Percentiles rank a stretch among this genome's conserved stretches.
Conservation (phyloP, 805 yeast species). For the Phaffomyces antillensis region DNA sequence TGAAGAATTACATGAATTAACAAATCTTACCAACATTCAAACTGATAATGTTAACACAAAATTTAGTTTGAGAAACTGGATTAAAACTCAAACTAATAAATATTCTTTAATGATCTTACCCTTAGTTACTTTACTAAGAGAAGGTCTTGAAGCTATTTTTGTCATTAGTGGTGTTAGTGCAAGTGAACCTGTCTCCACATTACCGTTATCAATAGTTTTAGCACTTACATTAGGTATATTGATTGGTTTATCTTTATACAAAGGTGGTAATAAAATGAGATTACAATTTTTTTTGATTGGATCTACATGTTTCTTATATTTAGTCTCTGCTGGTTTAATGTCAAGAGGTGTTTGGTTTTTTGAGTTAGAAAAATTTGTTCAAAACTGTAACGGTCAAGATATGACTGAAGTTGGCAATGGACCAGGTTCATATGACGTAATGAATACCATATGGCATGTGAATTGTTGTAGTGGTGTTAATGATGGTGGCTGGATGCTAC, state of each 20-base stretch:
- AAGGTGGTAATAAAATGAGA: slow-evolving; percentile 72
- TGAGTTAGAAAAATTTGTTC: slow-evolving; percentile 70
- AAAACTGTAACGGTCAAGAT: slow-evolving; percentile 71
- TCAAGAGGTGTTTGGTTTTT: slow-evolving; percentile 89
- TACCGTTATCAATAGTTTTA: slow-evolving; percentile 54
- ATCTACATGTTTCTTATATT: slow-evolving; percentile 75
- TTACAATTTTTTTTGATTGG: slow-evolving; percentile 66
- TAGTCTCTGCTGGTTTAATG: slow-evolving; percentile 83
- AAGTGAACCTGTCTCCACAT: slow-evolving; percentile 56
- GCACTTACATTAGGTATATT: slow-evolving; percentile 56
- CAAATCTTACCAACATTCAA: slow-evolving; percentile 9
- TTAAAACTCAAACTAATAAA: slow-evolving; percentile 30
- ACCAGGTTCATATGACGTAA: slow-evolving; percentile 84
- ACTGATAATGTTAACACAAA: slow-evolving; percentile 1
- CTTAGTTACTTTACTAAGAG: slow-evolving; percentile 78
- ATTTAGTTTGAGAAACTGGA: slow-evolving; percentile 8
- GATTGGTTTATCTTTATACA: slow-evolving; percentile 64
- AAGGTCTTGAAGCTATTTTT: slow-evolving; percentile 88
- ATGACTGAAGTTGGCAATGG: slow-evolving; percentile 86
- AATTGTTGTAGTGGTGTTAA: slow-evolving; percentile 89
- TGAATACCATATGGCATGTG: slow-evolving; percentile 83
- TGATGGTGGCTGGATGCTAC: slow-evolving; percentile 90
- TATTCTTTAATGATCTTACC: slow-evolving; percentile 76
- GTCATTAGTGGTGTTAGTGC: slow-evolving; percentile 86
- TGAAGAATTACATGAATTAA: slow-evolving; percentile 11